These are phyloP conservation scores for Passalora sequoiae DNA, from an alignment of 2,329 filamentous ascomycete species.

Conservation along the genomic window DNA sequence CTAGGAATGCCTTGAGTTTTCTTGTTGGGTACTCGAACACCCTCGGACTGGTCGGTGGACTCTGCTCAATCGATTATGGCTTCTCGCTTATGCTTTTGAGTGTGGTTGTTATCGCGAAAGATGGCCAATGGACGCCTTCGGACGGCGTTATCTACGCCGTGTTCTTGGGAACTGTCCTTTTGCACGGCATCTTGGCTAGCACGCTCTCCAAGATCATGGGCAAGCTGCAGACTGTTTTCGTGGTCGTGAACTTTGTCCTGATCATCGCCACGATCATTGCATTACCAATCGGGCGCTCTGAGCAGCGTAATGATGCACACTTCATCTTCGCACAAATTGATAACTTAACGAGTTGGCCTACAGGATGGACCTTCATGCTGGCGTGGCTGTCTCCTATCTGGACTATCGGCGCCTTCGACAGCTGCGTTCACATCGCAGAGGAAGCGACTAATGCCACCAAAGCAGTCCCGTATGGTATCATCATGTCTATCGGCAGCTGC, in stretches of 20 bases:
- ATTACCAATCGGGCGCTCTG: conserved; percentile 45
- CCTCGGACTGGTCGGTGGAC: conserved; percentile 55
- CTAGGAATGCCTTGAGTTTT: conserved; percentile 55
- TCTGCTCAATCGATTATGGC: conserved; percentile 58
- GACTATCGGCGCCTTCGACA: conserved; percentile 56
- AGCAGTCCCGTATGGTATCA: conserved; percentile 56
- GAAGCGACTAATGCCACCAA: conserved; percentile 57
- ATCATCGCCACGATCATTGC: conserved; percentile 54
- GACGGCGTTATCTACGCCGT: conserved; percentile 55
- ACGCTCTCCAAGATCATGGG: conserved; percentile 54
- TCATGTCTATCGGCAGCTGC: conserved; percentile 53
- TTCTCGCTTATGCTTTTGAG: conserved; percentile 56
- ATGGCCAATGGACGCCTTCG: conserved; percentile 53
- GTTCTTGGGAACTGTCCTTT: conserved; percentile 51
- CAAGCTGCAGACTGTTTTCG: conserved; percentile 53
- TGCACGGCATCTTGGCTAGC: conserved; percentile 52
- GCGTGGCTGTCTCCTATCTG: conserved; percentile 59
- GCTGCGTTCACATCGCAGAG: conserved; percentile 56
- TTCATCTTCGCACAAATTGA: conserved; percentile 55
- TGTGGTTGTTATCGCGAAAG: conserved; percentile 53
- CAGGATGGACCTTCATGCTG: conserved; percentile 51
- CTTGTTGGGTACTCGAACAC: conserved; percentile 59
- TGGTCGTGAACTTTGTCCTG: conserved; percentile 51
- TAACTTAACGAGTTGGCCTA: conserved; percentile 53
- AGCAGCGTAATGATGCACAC: conserved; percentile 38